A percentile compares a stretch with the other conserved stretches of the same genome.
phyloP scores from a whole-genome alignment of 805 yeast species.

The Cyberlindnera lachancei region DNA sequence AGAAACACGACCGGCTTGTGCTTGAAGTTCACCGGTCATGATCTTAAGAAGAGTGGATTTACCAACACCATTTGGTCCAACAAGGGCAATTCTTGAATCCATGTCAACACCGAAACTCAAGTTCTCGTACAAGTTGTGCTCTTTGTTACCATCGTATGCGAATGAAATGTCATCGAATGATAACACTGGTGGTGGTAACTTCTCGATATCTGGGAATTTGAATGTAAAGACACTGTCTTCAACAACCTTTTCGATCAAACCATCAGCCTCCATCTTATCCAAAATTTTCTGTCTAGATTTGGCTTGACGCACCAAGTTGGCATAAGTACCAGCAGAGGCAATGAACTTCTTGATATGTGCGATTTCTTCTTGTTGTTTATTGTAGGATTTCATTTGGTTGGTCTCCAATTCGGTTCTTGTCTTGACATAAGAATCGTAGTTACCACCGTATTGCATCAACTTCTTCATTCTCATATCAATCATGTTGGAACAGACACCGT shows the following conservation, averaged over 20 bases:
- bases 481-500: conserved; percentile 98
- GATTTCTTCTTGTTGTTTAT: conserved; percentile 97
- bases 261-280: conserved; percentile 99
- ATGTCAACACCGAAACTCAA: conserved; percentile 97
- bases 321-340: conserved; percentile 99
- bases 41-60: conserved; percentile 91
- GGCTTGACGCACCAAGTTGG: conserved; percentile 97
- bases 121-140: conserved; percentile 82
- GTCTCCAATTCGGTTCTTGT: conserved; percentile 91
- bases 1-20: conserved; percentile 92
- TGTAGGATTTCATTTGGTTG: conserved; percentile 96
- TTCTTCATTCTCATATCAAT: conserved; percentile 89
- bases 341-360: conserved; percentile 96
- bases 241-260: conserved; percentile 85
- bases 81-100: conserved; percentile 97
- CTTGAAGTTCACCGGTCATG: conserved; percentile 89
- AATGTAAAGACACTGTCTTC: conserved; percentile 91
- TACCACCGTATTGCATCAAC: conserved; percentile 85
- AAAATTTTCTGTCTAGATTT: conserved; percentile 98
- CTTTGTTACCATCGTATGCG: conserved; percentile 76
- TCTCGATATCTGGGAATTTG: conserved; percentile 91
- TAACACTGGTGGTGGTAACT: conserved; percentile 97
- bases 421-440: conserved; percentile 93
- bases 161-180: conserved; percentile 94
- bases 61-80: conserved; percentile 99